Evolutionary conservation across 106 monocot species (phyloP).

Genomic region (Dendrobium chrysotoxum): DNA sequence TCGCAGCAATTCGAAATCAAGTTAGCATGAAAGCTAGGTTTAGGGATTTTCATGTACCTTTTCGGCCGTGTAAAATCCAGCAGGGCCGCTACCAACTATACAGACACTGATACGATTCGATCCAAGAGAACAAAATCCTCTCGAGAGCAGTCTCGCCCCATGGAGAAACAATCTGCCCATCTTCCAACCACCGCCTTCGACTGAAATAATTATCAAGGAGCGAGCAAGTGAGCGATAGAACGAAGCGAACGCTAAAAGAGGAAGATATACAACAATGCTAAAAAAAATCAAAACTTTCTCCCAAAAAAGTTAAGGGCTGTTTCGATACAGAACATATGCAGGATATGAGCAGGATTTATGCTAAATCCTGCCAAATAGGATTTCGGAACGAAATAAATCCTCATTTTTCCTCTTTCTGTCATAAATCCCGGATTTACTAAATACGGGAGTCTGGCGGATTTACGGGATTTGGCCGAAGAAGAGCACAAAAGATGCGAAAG

Average conservation of each 20-base stretch:
- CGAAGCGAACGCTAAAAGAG: not conserved
- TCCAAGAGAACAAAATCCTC: constrained; percentile 16
- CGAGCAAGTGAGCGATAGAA: not conserved
- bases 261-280: too few species aligned
- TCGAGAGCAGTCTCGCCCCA: constrained; percentile 15
- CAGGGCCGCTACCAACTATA: constrained; percentile 87
- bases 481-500: too few species aligned
- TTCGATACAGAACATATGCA: too few species aligned
- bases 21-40: not conserved
- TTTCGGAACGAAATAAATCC: too few species aligned
- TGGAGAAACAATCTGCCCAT: constrained; percentile 9
- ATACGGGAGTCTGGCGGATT: too few species aligned
- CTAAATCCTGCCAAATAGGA: too few species aligned
- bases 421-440: too few species aligned
- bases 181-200: not conserved
- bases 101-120: constrained; percentile 46
- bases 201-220: not conserved
- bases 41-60: constrained; percentile 39
- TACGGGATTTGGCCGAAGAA: too few species aligned
- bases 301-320: too few species aligned
- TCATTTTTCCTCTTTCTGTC: too few species aligned
- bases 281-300: too few species aligned
- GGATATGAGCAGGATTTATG: too few species aligned
- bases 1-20: not conserved
- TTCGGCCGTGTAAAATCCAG: constrained; percentile 90